These are phyloP conservation scores for Cucurbita argyrosperma DNA, from an alignment of 306 rosid species.

Conservation along the genomic window DNA sequence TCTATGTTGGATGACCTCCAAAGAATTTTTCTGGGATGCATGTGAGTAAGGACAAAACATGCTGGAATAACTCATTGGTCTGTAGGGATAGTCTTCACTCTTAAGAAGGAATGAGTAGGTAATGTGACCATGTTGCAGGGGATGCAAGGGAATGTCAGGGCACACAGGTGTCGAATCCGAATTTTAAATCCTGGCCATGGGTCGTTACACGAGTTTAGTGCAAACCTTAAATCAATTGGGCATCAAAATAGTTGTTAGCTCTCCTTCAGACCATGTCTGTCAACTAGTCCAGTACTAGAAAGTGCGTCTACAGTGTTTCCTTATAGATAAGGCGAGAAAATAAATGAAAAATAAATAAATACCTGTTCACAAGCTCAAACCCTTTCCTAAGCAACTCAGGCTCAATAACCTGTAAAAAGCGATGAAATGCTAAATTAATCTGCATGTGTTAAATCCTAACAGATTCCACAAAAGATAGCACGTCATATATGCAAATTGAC, in stretches of 20 bases:
- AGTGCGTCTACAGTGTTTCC: neutral
- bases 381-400: conserved; percentile 79
- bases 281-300: neutral
- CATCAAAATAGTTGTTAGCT: neutral
- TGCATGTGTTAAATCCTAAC: neutral
- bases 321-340: neutral
- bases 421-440: conserved; percentile 6
- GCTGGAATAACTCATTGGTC: too few species aligned
- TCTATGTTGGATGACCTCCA: too few species aligned
- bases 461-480: neutral
- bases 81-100: too few species aligned
- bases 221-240: too few species aligned
- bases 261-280: neutral
- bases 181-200: too few species aligned
- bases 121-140: too few species aligned
- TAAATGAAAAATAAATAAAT: neutral
- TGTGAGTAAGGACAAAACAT: too few species aligned
- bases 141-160: too few species aligned
- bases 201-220: too few species aligned
- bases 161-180: too few species aligned
- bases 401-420: conserved; percentile 48
- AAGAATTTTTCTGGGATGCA: too few species aligned
- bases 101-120: too few species aligned
- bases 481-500: neutral
- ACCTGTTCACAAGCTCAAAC: conserved; percentile 87